Conservation (phyloP, 441 rosid genomes). For the Daphne laureola region DNA sequence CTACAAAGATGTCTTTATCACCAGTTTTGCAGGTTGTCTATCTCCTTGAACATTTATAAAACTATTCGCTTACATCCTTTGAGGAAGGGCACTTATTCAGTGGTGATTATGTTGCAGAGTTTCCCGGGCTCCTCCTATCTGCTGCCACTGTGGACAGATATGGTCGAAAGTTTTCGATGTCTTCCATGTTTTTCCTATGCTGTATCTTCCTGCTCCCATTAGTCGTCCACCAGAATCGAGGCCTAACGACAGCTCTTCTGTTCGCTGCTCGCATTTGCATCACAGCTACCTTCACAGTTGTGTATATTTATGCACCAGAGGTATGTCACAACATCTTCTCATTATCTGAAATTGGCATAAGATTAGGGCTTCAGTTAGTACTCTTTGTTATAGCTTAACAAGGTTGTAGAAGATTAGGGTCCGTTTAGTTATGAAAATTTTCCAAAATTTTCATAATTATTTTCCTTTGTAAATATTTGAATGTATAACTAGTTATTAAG, state of each 20-base stretch:
- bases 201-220: conserved; percentile 67
- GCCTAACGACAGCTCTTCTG: conserved; percentile 57
- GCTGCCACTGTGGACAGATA: conserved; percentile 65
- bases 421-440: too few relatives aligned
- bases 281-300: conserved; percentile 64
- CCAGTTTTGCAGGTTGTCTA: conserved; percentile 55
- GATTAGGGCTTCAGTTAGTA: neutral
- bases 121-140: conserved; percentile 71
- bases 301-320: conserved; percentile 88
- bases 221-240: conserved; percentile 46
- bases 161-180: conserved; percentile 80
- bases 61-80: neutral
- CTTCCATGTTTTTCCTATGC: conserved; percentile 57
- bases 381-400: neutral
- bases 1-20: conserved; percentile 67
- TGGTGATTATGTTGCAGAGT: conserved; percentile 35
- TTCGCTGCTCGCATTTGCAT: conserved; percentile 83
- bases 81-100: conserved; percentile 11
- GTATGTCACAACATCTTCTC: conserved; percentile 20
- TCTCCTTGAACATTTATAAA: conserved; percentile 7
- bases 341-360: neutral
- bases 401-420: neutral
- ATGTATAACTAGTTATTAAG: too few relatives aligned
- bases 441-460: too few relatives aligned
- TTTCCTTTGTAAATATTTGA: too few relatives aligned